Evolutionary conservation across 1,139 yeast genomes (phyloP).

Genomic region (Lodderomyces pseudojiufengensis): DNA sequence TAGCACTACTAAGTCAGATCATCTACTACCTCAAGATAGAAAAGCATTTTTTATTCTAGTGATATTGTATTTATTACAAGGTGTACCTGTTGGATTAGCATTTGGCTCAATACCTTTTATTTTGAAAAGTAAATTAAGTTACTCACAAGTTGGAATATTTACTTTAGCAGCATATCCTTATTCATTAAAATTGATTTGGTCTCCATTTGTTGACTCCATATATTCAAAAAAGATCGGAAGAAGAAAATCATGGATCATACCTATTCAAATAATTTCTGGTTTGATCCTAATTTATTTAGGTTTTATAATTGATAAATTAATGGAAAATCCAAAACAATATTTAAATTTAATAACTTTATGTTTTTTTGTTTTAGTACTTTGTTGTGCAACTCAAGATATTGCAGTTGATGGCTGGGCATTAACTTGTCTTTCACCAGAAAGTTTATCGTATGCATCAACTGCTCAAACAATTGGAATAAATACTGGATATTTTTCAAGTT

Average conservation of each 20-base stretch:
- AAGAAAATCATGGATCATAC: slow-evolving; percentile 91
- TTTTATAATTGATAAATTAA: slow-evolving; percentile 48
- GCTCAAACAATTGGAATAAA: slow-evolving; percentile 96
- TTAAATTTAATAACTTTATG: slow-evolving; percentile 53
- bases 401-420: slow-evolving; percentile 99
- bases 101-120: slow-evolving; percentile 95
- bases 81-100: slow-evolving; percentile 93
- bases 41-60: slow-evolving; percentile 74
- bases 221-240: slow-evolving; percentile 70
- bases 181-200: slow-evolving; percentile 87
- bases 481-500: slow-evolving; percentile 86
- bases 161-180: slow-evolving; percentile 93
- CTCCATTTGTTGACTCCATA: slow-evolving; percentile 90
- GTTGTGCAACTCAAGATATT: slow-evolving; percentile 97
- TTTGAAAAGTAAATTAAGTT: slow-evolving; percentile 75
- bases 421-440: slow-evolving; percentile 73
- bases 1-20: slow-evolving; percentile 1
- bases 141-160: slow-evolving; percentile 87
- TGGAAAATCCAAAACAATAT: slow-evolving; percentile 54
- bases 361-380: slow-evolving; percentile 73
- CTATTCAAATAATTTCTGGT: slow-evolving; percentile 79
- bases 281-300: slow-evolving; percentile 65
- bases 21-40: slow-evolving; percentile 45
- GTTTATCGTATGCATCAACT: slow-evolving; percentile 91
- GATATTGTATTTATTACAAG: slow-evolving; percentile 77